Evolutionary conservation across 2,329 filamentous ascomycete genomes (phyloP), one percentile per base, ranked within the genome.

Genomic region (Pseudogymnoascus sp.): DNA sequence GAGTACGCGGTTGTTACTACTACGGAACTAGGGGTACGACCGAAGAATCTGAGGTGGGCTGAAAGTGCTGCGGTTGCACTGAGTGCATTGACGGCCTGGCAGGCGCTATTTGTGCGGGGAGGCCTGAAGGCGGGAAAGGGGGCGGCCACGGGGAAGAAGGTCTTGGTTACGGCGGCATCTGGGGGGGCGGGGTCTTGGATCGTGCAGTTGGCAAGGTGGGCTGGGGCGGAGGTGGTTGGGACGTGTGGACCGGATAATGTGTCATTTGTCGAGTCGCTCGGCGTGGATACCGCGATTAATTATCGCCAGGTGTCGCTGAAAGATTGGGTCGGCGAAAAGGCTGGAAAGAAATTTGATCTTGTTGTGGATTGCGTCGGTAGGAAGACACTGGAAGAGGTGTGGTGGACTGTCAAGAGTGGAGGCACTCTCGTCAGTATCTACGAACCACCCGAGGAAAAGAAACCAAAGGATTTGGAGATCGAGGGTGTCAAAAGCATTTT

Each of bases 341-440:
- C 66, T 5, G 57, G 37, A 2, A 64, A 64, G 4, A 70, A 71
- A 60, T 74, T 77, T 22, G 77, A 80, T 66, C 59, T 79, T 4
- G 73, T 78, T 11, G 62, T 80, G 60, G 77, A 80, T 66, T 75
- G 72, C 57, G 70, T 76, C 37, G 78, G 78, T 6, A 71, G 75
- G 9, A 68, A 69, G 61, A 71, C 73, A 2, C 66, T 78, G 7
- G 67, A 67, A n/a, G 75, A 77, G 66, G 72, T 74, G 0, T 79
- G 76, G 77, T 75, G 71, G 64, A 67, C 66, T 58, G 71, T 75
- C 2, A 75, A 72, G 61, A 70, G 73, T 28, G 67, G 65, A 2
- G 75, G 76, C 0, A 67, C 65, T 20, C 47, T 78, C 18, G 64
- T 77, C 22, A 76, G 74, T 66, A 76, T 78, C 60, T 71, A 69